Evolutionary conservation across 2,329 filamentous ascomycete species (phyloP).

Genomic region (Sporothrix sp.): DNA sequence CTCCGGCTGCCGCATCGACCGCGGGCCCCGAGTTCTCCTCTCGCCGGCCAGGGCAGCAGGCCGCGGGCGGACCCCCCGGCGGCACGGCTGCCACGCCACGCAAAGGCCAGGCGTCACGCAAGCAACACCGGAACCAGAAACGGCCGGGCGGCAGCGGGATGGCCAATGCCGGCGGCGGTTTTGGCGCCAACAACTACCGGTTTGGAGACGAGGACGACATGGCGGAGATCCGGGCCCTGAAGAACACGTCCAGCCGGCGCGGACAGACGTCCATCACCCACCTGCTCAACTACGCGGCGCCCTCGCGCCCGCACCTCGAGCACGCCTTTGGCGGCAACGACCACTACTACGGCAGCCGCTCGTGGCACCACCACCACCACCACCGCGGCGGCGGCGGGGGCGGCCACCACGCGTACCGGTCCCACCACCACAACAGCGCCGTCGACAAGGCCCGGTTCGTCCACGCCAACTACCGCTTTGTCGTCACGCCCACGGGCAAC

Average conservation of each 20-base stretch:
- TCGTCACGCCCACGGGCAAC: conserved; percentile 72
- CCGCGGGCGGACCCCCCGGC: conserved; percentile 20
- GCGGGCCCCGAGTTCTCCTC: conserved; percentile 41
- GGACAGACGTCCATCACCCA: conserved; percentile 97
- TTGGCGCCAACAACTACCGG: conserved; percentile 22
- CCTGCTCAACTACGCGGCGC: conserved; percentile 80
- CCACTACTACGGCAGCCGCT: conserved; percentile 20
- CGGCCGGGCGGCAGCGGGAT: conserved; percentile 43
- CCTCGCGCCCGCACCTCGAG: conserved; percentile 59
- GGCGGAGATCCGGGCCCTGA: conserved; percentile 60
- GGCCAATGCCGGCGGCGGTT: background rate
- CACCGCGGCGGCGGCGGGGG: conserved; percentile 28
- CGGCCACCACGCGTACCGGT: conserved; percentile 47
- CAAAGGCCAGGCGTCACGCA: conserved; percentile 66
- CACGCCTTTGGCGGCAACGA: conserved; percentile 23
- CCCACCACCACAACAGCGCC: conserved; percentile 63
- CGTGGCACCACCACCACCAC: conserved; percentile 34
- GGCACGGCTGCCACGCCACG: conserved; percentile 43
- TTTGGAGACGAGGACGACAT: conserved; percentile 77
- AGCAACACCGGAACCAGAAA: conserved; percentile 75
- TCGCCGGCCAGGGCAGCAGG: conserved; percentile 33
- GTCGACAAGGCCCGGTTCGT: conserved; percentile 84
- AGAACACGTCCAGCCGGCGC: conserved; percentile 58
- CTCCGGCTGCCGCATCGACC: conserved; percentile 33
- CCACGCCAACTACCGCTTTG: conserved; percentile 95